Evolutionary conservation across 2,329 filamentous ascomycete genomes (phyloP).

Genomic region (Colletotrichum agaves): DNA sequence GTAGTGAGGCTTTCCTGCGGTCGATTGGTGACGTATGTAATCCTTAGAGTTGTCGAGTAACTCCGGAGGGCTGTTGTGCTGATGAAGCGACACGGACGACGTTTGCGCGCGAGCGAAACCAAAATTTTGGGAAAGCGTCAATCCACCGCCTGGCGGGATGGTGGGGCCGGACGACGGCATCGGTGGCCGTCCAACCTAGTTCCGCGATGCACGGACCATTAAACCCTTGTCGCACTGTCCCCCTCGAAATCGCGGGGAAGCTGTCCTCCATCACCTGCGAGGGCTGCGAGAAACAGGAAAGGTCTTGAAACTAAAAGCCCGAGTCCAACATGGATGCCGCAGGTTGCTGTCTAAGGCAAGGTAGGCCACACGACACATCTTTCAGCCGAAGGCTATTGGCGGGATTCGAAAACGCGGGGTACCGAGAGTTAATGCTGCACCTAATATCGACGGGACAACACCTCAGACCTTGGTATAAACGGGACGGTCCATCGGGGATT

Average conservation of each 20-base stretch:
- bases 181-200: not conserved
- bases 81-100: not conserved
- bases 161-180: constrained; percentile 33
- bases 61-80: not conserved
- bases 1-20: not conserved
- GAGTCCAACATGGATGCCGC: constrained; percentile 18
- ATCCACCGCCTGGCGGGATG: constrained; percentile 24
- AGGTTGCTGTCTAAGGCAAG: not conserved
- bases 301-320: constrained; percentile 4
- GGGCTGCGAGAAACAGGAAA: not conserved
- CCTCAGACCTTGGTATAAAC: not conserved
- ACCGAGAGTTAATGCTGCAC: constrained; percentile 25
- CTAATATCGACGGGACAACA: not conserved
- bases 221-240: constrained; percentile 23
- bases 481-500: not conserved
- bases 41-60: not conserved
- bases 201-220: constrained; percentile 16
- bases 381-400: not conserved
- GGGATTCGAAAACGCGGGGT: constrained; percentile 31
- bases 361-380: constrained; percentile 5
- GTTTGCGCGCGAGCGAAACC: constrained; percentile 6
- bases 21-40: not conserved
- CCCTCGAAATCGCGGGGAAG: constrained; percentile 31
- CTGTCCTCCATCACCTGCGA: not conserved
- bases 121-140: constrained; percentile 34